These are phyloP conservation scores for Penicillium sp. DNA, from an alignment of 2,329 filamentous ascomycete genomes.

Conservation along the genomic window DNA sequence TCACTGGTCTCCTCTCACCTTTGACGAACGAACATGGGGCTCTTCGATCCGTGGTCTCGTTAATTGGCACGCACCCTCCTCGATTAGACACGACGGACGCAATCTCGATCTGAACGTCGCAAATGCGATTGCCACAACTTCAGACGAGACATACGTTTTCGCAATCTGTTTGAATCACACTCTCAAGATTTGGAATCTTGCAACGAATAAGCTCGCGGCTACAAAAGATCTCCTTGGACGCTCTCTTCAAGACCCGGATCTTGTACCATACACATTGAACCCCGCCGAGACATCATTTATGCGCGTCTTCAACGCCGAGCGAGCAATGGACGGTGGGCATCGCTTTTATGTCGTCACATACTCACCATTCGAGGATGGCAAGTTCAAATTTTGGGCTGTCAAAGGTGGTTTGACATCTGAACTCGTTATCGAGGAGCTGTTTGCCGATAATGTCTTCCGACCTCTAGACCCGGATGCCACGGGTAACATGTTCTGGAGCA, in stretches of 20 bases:
- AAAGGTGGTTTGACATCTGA: slow-evolving; percentile 58
- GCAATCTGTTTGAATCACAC: slow-evolving; percentile 87
- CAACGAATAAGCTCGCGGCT: slow-evolving; percentile 73
- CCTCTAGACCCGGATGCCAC: slow-evolving; percentile 63
- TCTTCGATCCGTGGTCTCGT: slow-evolving; percentile 50
- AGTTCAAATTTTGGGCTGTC: slow-evolving; percentile 92
- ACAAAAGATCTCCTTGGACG: slow-evolving; percentile 75
- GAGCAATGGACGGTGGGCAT: slow-evolving; percentile 47
- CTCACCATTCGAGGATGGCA: slow-evolving; percentile 80
- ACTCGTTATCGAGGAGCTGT: slow-evolving; percentile 69
- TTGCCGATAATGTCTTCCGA: slow-evolving; percentile 61
- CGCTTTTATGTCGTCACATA: slow-evolving; percentile 72
- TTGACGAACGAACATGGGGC: slow-evolving; percentile 51
- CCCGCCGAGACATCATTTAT: slow-evolving; percentile 76
- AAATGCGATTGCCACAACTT: slow-evolving; percentile 47
- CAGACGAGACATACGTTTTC: slow-evolving; percentile 57
- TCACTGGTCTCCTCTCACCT: slow-evolving; percentile 47
- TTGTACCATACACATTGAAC: slow-evolving; percentile 72
- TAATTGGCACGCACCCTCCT: slow-evolving; percentile 45
- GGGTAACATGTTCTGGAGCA: slow-evolving; percentile 73
- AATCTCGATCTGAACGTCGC: slow-evolving; percentile 45
- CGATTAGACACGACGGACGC: slow-evolving; percentile 43
- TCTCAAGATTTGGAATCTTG: slow-evolving; percentile 83
- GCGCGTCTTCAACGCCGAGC: slow-evolving; percentile 63
- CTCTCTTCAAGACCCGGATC: slow-evolving; percentile 64